Evolutionary conservation across 257 asterid species (phyloP).

Genomic region (Paraleonurus japonicus): DNA sequence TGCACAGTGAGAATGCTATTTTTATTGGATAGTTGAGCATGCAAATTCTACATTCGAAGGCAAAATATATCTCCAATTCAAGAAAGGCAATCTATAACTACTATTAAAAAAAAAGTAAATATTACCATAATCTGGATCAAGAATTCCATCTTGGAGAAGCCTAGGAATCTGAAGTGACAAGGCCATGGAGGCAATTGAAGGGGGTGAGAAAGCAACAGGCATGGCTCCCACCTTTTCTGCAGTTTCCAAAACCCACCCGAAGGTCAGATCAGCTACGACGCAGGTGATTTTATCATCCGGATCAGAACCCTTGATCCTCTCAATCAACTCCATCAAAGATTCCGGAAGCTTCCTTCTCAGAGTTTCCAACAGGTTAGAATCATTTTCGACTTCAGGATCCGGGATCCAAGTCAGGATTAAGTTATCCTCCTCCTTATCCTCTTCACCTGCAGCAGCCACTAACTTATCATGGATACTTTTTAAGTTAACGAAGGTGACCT

Average conservation of each 20-base stretch:
- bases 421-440: neutral
- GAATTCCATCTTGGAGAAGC: constrained; percentile 23
- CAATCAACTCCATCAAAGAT: constrained; percentile 25
- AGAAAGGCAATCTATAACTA: neutral
- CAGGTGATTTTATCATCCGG: constrained; percentile 31
- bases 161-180: neutral
- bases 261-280: constrained; percentile 37
- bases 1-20: no score
- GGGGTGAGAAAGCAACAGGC: constrained; percentile 20
- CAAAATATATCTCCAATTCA: neutral
- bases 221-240: constrained; percentile 29
- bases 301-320: constrained; percentile 15
- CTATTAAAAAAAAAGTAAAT: neutral
- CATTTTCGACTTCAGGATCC: constrained; percentile 20
- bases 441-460: neutral
- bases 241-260: constrained; percentile 34
- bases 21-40: no score
- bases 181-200: constrained; percentile 29
- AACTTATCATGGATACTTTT: neutral
- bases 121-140: constrained; percentile 21
- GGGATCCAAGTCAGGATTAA: constrained; percentile 8
- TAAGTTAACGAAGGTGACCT: constrained; percentile 12
- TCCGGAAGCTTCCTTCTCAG: constrained; percentile 27
- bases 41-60: no score
- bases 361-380: constrained; percentile 10